Evolutionary conservation across 2,329 filamentous ascomycete species (phyloP).

Genomic region (Diplodia corticola): DNA sequence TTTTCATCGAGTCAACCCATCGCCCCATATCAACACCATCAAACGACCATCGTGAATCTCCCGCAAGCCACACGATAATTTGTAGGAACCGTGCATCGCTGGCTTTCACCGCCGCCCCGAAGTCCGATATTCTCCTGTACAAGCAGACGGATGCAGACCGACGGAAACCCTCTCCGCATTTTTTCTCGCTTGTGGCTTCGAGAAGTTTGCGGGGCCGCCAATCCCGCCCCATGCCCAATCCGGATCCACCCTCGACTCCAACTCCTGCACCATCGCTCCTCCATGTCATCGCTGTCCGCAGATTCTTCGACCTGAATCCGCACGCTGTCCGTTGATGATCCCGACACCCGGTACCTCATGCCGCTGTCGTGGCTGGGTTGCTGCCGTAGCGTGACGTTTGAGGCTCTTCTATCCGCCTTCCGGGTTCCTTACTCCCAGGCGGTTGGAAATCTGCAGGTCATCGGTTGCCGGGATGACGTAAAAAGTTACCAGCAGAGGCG

Average conservation of each 20-base stretch:
- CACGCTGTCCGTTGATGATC: background rate
- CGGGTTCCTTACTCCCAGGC: background rate
- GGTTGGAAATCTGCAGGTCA: background rate
- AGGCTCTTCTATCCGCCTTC: background rate
- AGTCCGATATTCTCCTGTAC: background rate
- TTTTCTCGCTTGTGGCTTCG: background rate
- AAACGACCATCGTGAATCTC: background rate
- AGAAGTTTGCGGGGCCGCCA: slow-evolving; percentile 7
- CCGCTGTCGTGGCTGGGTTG: background rate
- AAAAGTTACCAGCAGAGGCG: background rate
- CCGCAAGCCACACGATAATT: background rate
- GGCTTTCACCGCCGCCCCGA: background rate
- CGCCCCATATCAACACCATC: slow-evolving; percentile 17
- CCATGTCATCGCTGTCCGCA: background rate
- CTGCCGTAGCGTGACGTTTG: background rate
- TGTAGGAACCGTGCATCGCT: background rate
- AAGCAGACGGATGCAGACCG: background rate
- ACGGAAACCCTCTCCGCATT: background rate
- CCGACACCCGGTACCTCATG: background rate
- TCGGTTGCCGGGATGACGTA: background rate
- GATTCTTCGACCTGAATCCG: no score
- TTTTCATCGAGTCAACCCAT: slow-evolving; percentile 17
- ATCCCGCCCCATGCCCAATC: background rate
- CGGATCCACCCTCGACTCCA: background rate
- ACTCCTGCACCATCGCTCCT: background rate